Base-by-base conservation (phyloP, 305 asterid species). In the Plantago rigida region DNA sequence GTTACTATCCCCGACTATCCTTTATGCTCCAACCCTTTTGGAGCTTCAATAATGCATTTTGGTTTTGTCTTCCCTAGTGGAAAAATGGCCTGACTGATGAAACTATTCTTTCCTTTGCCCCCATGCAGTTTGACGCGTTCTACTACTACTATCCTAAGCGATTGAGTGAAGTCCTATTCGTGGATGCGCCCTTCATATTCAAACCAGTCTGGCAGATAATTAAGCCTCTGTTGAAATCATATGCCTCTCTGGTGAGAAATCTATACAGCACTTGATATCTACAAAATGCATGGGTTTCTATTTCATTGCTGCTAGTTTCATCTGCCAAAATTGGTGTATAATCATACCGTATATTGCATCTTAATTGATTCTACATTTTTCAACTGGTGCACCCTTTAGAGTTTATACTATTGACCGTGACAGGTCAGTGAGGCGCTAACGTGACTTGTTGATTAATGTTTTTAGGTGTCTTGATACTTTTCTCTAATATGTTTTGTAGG, bases 171-270 rank as follows among this genome's bases (percentile, higher is more conserved):
- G 94, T 87, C 60, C 82, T 87, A 22, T 86, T 90, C 15, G 88
- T 90, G 45, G 97, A 90, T 14, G 94, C 96, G 46, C 97, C 97
- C 7, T 90, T 87, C 63, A 66, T 90, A 61, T 87, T 90, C 82
- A 76, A 90, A 75, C 96, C 97, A 22, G 41, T 90, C 59, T 90
- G 95, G 97, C 84, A 73, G 84, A 78, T 90, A 10, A 70, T 75
- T 59, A 87, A 90, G 82, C 96, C 97, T 47, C 56, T 85, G 73
- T 47, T 84, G 3, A 84, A 81, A 77, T 86, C 95, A 2, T 90
- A 90, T 63, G 88, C 97, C 42, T 85, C 96, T 31, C 71, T 87
- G 84, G 97, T 90, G 69, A 80, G 87, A 55, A 56, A 49, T 63
- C 64, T 50, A 45, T 22, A 7, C 52, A 47, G 26, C 62, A 47